These are phyloP conservation scores for Neonothopanus nambi DNA, from an alignment of 1,284 basidiomycete species.

Conservation along the genomic window DNA sequence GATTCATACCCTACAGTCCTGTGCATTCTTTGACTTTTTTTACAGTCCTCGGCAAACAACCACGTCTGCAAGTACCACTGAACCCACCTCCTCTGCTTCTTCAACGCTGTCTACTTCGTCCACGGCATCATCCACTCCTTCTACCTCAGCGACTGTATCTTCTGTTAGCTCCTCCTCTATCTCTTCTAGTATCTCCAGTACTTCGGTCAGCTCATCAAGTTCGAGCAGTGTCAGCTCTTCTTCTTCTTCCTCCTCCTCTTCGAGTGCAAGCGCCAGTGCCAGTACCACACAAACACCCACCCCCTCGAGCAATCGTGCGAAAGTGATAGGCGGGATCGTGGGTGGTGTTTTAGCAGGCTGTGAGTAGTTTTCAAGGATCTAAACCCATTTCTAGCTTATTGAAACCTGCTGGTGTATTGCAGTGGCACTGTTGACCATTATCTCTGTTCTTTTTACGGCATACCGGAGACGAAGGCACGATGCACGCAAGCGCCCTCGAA, in stretches of 20 bases:
- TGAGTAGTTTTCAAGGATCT: neutral
- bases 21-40: no score
- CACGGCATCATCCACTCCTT: no score
- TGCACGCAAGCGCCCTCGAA: conserved; percentile 21
- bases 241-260: conserved; percentile 9
- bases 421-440: conserved; percentile 2
- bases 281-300: conserved; percentile 12
- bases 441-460: conserved; percentile 22
- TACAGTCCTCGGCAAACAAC: neutral
- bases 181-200: conserved; percentile 6
- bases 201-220: conserved; percentile 1
- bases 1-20: no score
- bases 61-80: conserved; percentile 3
- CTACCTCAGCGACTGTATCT: neutral
- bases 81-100: conserved; percentile 4
- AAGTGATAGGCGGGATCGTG: conserved; percentile 13
- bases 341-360: conserved; percentile 11
- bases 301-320: neutral
- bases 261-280: conserved; percentile 13
- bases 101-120: conserved; percentile 2
- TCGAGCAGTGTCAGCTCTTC: conserved; percentile 6
- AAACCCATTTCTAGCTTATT: neutral
- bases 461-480: conserved; percentile 22
- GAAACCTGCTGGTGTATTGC: neutral
- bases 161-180: neutral